Percentiles rank a stretch among this genome's conserved stretches.
phyloP scores from a whole-genome alignment of 2,329 filamentous ascomycete genomes.

The Ramularia collo-cygni region DNA sequence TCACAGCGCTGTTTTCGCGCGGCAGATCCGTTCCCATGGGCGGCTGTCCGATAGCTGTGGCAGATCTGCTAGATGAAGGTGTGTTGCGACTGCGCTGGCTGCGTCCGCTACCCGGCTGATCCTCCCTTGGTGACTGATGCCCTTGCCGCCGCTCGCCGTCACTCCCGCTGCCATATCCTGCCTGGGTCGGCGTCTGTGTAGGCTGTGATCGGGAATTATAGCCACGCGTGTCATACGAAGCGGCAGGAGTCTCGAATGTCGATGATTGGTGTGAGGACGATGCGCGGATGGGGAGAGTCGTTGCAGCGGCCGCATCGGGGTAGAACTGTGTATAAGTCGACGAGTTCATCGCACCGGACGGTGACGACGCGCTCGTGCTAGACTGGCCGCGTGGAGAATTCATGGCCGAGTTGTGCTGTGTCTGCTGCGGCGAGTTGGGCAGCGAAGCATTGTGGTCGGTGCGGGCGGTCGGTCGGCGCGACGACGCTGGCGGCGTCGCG shows the following conservation, averaged over 20 bases:
- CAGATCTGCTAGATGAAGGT: constrained; percentile 39
- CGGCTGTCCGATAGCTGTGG: constrained; percentile 46
- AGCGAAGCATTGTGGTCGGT: constrained; percentile 32
- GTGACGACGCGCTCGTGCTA: no score
- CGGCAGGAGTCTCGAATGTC: constrained; percentile 17
- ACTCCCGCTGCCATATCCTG: constrained; percentile 36
- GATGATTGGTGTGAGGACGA: constrained; percentile 15
- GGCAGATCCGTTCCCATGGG: constrained; percentile 50
- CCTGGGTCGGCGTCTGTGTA: constrained; percentile 27
- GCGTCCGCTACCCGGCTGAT: constrained; percentile 38
- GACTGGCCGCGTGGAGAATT: constrained; percentile 41
- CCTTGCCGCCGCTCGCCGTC: constrained; percentile 33
- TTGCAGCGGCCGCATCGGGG: constrained; percentile 20
- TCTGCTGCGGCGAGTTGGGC: constrained; percentile 35
- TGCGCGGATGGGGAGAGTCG: constrained; percentile 23
- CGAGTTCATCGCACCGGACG: constrained; percentile 56
- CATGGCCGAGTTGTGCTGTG: constrained; percentile 32
- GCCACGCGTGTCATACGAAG: constrained; percentile 21
- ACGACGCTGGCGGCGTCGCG: constrained; percentile 11
- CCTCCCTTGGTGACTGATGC: constrained; percentile 40
- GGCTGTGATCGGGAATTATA: constrained; percentile 23
- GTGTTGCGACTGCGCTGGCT: constrained; percentile 29
- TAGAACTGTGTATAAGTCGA: constrained; percentile 70
- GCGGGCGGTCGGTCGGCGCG: constrained; percentile 12
- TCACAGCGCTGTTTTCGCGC: constrained; percentile 70